These are phyloP conservation scores for Eucalyptus pauciflora DNA, from an alignment of 345 rosid genomes.

Conservation along the genomic window DNA sequence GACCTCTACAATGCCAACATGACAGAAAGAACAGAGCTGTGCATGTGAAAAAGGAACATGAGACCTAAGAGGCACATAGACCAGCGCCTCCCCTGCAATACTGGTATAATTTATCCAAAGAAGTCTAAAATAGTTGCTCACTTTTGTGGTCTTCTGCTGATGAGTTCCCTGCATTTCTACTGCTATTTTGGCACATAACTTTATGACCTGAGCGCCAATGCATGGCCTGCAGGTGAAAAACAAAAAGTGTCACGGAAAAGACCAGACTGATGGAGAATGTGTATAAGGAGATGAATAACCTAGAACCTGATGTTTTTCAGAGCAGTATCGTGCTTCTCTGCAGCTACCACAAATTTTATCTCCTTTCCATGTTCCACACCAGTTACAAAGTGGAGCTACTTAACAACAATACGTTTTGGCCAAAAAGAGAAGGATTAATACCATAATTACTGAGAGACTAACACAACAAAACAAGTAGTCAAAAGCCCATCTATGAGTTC, in stretches of 20 bases:
- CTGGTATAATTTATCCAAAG: background rate
- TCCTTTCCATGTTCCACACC: slow-evolving; percentile 99
- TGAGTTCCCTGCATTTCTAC: slow-evolving; percentile 6
- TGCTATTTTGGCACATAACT: slow-evolving; percentile 41
- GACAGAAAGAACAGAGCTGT: background rate
- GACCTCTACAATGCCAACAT: background rate
- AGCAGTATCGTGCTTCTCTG: slow-evolving; percentile 65
- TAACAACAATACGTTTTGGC: background rate
- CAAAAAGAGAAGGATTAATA: background rate
- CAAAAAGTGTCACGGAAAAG: background rate
- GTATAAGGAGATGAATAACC: background rate
- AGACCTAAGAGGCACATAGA: background rate
- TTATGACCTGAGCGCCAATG: slow-evolving; percentile 73
- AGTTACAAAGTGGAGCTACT: slow-evolving; percentile 56
- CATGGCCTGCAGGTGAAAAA: slow-evolving; percentile 27
- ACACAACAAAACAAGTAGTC: background rate
- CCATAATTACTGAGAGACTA: background rate
- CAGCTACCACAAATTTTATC: slow-evolving; percentile 67
- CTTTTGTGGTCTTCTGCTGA: slow-evolving; percentile 29
- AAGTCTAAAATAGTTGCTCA: background rate
- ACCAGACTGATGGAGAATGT: background rate
- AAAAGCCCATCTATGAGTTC: background rate
- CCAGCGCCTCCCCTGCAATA: no score
- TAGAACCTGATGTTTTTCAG: slow-evolving; percentile 67
- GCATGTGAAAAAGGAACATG: background rate